Evolutionary conservation across 495 filamentous ascomycete species (phyloP).

Genomic region (Pyrenula massariospora): DNA sequence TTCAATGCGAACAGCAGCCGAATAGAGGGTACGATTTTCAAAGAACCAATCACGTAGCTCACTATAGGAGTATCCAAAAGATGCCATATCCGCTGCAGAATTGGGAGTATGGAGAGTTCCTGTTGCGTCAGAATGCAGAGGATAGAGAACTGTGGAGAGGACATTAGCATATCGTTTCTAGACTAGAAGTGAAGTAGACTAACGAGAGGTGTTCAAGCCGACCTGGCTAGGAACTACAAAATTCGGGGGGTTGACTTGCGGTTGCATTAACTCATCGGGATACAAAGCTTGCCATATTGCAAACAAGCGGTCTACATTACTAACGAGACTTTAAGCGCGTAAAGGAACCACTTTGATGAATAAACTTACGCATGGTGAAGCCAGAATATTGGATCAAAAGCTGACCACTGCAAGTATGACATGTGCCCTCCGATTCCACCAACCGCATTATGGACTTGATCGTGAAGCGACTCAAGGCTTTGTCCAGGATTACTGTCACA

Average conservation of each 20-base stretch:
- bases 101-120: constrained; percentile 28
- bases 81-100: constrained; percentile 10
- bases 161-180: constrained; percentile 12
- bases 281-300: constrained; percentile 64
- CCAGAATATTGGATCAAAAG: constrained; percentile 62
- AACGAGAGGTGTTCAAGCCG: not conserved
- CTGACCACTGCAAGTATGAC: constrained; percentile 50
- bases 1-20: not conserved
- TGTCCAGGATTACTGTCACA: constrained; percentile 4
- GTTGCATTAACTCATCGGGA: constrained; percentile 41
- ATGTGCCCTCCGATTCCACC: constrained; percentile 51
- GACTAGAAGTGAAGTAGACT: not conserved
- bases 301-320: constrained; percentile 51
- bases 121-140: constrained; percentile 23
- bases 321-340: not conserved
- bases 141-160: constrained; percentile 14
- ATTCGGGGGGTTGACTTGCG: constrained; percentile 26
- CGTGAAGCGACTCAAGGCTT: constrained; percentile 34
- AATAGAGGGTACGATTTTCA: not conserved
- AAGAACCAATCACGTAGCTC: not conserved
- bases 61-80: not conserved
- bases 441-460: constrained; percentile 43
- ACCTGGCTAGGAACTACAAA: not conserved
- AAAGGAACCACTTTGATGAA: not conserved
- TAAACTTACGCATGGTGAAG: constrained; percentile 11